Evolutionary conservation across 2,329 filamentous ascomycete species (phyloP), one percentile per base, ranked within the genome.

Genomic region (Phialemoniopsis sp.): DNA sequence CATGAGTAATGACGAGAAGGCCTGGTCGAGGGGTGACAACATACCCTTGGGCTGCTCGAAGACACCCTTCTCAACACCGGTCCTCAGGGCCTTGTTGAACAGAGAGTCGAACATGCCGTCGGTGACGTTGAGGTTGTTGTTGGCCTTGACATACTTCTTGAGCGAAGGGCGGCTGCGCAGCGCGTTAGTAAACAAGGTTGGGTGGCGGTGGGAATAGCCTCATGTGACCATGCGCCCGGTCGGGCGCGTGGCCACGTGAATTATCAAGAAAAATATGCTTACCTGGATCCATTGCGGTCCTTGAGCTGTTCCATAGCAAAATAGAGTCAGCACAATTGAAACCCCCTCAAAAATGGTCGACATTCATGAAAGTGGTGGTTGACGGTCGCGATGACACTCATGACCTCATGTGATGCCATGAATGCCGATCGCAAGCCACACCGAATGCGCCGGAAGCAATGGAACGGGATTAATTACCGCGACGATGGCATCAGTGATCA

Each of bases 21-120:
- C n/a, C 12, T 9, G 13, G 21, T n/a, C 44, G 34, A 13, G 15
- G 13, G 4, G 29, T 6, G 12, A 12, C 18, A 31, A 72, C 79
- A 52, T 76, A 89, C 89, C 89, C 81, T 95, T 95, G 58, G 89
- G 90, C 64, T 91, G 89, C 58, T 82, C 77, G 61, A 95, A 95
- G 55, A 87, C 76, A 47, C 87, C 87, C 75, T 85, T 89, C 57
- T 94, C 87, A 54, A 90, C 89, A 63, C 89, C 89, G 44, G 73
- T 69, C 68, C 85, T 80, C 60, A 94, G 74, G 39, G 88, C 87
- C 66, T 85, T 85, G 81, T 93, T 93, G 80, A 94, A 89, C 56
- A 89, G 83, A 46, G 76, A 76, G 58, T 76, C 76, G 65, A 80
- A 80, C 76, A 79, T 79, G 55, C 70, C 70, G 59, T 72, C 68